phyloP scores from a whole-genome alignment of 257 asterid genomes.

The Anisodus tanguticus region DNA sequence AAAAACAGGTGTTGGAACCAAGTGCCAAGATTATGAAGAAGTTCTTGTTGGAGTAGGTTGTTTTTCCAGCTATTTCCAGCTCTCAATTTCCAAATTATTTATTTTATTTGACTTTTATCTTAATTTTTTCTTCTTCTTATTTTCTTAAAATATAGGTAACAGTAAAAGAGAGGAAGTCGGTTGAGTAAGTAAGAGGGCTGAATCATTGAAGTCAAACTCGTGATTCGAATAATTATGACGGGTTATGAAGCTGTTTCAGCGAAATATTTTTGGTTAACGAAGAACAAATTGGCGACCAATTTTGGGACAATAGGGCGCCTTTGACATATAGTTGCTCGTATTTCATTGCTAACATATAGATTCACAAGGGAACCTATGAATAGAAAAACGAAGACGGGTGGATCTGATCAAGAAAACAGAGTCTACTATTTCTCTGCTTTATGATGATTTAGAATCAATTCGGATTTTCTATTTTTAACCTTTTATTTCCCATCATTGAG shows the following conservation, averaged over 20 bases:
- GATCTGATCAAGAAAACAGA: neutral
- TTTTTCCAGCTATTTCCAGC: slow-evolving; percentile 48
- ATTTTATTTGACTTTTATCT: neutral
- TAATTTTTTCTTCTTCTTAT: neutral
- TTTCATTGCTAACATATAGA: too few species aligned
- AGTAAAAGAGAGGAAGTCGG: neutral
- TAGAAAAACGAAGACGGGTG: too few species aligned
- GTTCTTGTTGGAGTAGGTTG: slow-evolving; percentile 83
- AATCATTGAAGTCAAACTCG: too few species aligned
- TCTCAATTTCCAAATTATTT: slow-evolving; percentile 22
- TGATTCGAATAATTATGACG: neutral
- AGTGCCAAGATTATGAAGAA: slow-evolving; percentile 84
- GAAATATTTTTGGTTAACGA: neutral
- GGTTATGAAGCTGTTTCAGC: neutral
- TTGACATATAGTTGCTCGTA: neutral
- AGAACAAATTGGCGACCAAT: slow-evolving; percentile 28
- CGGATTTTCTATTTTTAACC: neutral
- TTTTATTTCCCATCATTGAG: neutral
- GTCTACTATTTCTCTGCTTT: neutral
- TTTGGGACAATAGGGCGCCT: slow-evolving; percentile 44
- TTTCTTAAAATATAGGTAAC: neutral
- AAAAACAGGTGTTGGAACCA: slow-evolving; percentile 65
- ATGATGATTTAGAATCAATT: neutral
- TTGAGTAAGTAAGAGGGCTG: too few species aligned
- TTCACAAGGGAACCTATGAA: too few species aligned